Evolutionary conservation across 129 eudicot genomes (phyloP).

Genomic region (Chrysanthemum lavandulifolium): DNA sequence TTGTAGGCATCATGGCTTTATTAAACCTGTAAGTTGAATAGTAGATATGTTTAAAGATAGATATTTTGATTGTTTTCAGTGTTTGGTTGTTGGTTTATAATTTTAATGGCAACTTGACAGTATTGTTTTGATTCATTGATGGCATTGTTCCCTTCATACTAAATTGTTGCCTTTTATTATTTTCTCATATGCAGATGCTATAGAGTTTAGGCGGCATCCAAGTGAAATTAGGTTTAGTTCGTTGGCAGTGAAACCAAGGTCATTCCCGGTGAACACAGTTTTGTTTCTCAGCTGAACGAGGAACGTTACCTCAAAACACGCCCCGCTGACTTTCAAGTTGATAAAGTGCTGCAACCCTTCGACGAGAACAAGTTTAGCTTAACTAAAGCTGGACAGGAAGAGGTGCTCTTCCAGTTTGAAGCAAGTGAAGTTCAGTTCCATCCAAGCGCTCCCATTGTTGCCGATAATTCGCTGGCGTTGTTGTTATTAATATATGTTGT

Average conservation of each 20-base stretch:
- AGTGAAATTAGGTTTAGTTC: too few relatives aligned
- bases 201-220: too few relatives aligned
- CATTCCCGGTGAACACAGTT: slow-evolving; percentile 54
- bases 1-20: too few relatives aligned
- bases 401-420: slow-evolving; percentile 74
- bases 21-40: too few relatives aligned
- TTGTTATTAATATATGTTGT: slow-evolving; percentile 62
- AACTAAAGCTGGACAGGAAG: slow-evolving; percentile 64
- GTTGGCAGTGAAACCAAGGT: slow-evolving; percentile 55
- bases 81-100: too few relatives aligned
- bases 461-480: slow-evolving; percentile 50
- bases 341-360: slow-evolving; percentile 68
- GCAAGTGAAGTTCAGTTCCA: slow-evolving; percentile 46
- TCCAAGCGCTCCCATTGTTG: slow-evolving; percentile 33
- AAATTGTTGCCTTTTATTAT: too few relatives aligned
- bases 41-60: too few relatives aligned
- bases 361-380: slow-evolving; percentile 67
- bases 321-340: slow-evolving; percentile 59
- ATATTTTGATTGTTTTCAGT: too few relatives aligned
- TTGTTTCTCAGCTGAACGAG: slow-evolving; percentile 65
- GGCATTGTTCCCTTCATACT: too few relatives aligned
- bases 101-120: too few relatives aligned
- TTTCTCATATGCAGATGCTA: too few relatives aligned
- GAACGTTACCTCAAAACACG: slow-evolving; percentile 73
- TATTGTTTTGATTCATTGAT: too few relatives aligned